Evolutionary conservation across 1,139 yeast genomes (phyloP), one percentile per base, ranked within the genome.

Genomic region (Yamadazyma oceani): DNA sequence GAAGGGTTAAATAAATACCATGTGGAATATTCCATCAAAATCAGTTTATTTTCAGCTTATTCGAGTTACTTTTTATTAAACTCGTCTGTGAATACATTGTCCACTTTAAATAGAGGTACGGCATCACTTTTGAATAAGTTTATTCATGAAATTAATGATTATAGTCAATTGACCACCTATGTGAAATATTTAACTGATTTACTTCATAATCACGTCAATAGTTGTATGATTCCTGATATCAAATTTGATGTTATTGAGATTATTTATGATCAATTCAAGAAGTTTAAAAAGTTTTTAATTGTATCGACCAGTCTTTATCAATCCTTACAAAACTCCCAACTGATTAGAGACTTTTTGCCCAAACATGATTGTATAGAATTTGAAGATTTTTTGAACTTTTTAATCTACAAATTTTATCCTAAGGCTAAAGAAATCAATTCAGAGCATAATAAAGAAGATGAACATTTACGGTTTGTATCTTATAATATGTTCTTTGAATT

Each of bases 21-120:
- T 38, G 52, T 63, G 11, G 73, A 68, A 38, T 64, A 56, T 40
- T 63, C 73, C 2, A 61, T 71, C 2, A 58, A 62, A 30, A 62
- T 69, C 21, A 68, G 74, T 9, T 52, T 69, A 31, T 58, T 64
- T 37, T 57, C 71, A 1, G 60, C 69, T 2, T 67, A 70, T 63
- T 57, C 70, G 1, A 58, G 64, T 14, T 64, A 61, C 41, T 51
- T 68, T 29, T 65, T 67, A 32, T 47, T 57, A 12, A 63, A 62
- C 40, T 56, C 71, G 1, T 60, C 65, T n/a, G 51, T 62, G 16
- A 59, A 61, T 14, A 65, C 73, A 0, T 49, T 59, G 17, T 50
- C 60, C 29, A 50, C 68, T 24, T 54, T 69, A 50, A 55, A 58
- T 32, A 54, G 53, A 21, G 75, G 75, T 5, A 62, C 73, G 0